Evolutionary conservation across 345 rosid genomes (phyloP).

Genomic region (Populus euphratica): DNA sequence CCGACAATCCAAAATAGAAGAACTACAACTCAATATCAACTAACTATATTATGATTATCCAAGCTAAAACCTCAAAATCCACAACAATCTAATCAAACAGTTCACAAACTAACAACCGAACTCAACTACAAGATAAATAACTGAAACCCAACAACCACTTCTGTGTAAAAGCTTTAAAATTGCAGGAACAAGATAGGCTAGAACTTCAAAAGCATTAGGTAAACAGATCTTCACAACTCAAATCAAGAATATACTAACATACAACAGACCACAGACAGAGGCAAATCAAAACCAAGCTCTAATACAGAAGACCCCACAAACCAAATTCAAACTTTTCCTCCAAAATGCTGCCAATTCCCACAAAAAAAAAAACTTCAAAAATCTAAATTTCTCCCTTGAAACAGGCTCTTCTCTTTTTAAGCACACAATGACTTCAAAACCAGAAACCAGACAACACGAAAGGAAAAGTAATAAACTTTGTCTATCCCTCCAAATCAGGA

Average conservation of each 20-base stretch:
- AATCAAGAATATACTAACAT: conserved; percentile 4
- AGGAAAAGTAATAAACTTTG: not conserved
- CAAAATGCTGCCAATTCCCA: conserved; percentile 15
- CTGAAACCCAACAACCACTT: conserved; percentile 3
- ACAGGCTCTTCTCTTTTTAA: conserved; percentile 3
- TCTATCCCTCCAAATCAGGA: conserved; percentile 35
- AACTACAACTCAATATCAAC: conserved; percentile 4
- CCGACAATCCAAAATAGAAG: conserved; percentile 13
- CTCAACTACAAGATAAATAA: conserved; percentile 16
- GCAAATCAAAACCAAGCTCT: conserved; percentile 18
- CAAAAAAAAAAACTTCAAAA: conserved; percentile 12
- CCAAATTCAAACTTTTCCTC: conserved; percentile 6
- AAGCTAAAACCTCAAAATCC: conserved; percentile 8
- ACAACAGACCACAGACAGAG: conserved; percentile 12
- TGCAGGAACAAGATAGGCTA: not conserved
- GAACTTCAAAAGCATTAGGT: conserved; percentile 9
- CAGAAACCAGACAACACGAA: not conserved
- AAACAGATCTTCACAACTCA: conserved; percentile 12
- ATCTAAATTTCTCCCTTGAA: conserved; percentile 21
- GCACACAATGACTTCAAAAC: not conserved
- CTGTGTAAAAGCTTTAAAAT: not conserved
- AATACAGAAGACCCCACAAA: conserved; percentile 19
- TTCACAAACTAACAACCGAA: conserved; percentile 4
- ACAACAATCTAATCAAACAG: conserved; percentile 7
- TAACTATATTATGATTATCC: conserved; percentile 5